Conservation (phyloP, 768 basidiomycete species). For the Dioszegia crocea region DNA sequence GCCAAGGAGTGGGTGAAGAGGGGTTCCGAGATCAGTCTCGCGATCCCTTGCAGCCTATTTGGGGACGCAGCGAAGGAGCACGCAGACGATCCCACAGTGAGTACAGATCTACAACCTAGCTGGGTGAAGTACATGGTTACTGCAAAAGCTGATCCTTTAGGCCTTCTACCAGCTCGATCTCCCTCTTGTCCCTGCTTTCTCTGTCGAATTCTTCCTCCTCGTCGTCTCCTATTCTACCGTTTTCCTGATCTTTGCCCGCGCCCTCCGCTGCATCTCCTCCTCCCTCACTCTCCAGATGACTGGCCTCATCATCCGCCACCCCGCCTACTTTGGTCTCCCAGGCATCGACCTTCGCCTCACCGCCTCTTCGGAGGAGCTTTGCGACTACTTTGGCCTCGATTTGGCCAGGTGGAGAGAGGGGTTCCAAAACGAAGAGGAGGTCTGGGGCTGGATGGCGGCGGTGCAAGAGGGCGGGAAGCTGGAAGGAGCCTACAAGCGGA, state of each 20-base stretch:
- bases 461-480: neutral
- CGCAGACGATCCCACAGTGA: neutral
- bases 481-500: conserved; percentile 6
- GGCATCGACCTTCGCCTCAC: conserved; percentile 28
- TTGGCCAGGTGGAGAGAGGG: conserved; percentile 15
- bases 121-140: too few relatives aligned
- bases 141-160: conserved; percentile 14
- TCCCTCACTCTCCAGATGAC: conserved; percentile 22
- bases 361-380: conserved; percentile 10
- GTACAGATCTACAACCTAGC: too few relatives aligned
- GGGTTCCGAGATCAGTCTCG: conserved; percentile 19
- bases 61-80: conserved; percentile 3
- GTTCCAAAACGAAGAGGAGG: conserved; percentile 15
- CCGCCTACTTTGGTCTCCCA: conserved; percentile 25
- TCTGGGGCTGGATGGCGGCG: conserved; percentile 30
- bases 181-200: conserved; percentile 15
- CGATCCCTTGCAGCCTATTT: conserved; percentile 15
- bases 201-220: conserved; percentile 17
- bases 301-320: conserved; percentile 22
- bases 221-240: conserved; percentile 21
- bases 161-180: conserved; percentile 36
- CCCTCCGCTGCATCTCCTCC: conserved; percentile 17
- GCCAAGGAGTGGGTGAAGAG: conserved; percentile 19
- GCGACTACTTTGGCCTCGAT: conserved; percentile 28
- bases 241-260: conserved; percentile 19